Percentiles rank a stretch among this genome's conserved stretches.
Conservation (phyloP, 768 basidiomycete species). For the Agaricus subrufescens region DNA sequence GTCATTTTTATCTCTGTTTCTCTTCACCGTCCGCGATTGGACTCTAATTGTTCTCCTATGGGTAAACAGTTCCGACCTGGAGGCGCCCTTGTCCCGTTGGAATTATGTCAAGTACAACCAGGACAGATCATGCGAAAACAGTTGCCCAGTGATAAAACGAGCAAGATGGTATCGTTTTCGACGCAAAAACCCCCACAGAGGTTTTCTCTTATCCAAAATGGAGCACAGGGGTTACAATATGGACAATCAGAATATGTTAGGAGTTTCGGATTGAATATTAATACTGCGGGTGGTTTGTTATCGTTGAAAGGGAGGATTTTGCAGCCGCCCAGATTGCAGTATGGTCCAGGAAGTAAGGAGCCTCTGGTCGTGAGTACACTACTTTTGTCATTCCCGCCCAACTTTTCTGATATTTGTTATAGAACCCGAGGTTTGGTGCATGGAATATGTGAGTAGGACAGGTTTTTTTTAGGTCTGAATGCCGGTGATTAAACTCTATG, state of each 20-base stretch:
- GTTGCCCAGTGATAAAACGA: constrained; percentile 61
- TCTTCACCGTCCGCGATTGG: neutral
- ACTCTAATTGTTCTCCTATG: neutral
- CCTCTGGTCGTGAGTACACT: constrained; percentile 43
- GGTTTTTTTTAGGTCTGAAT: neutral
- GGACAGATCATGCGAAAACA: constrained; percentile 73
- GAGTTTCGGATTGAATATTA: constrained; percentile 63
- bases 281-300: constrained; percentile 41
- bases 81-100: constrained; percentile 58
- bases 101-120: constrained; percentile 53
- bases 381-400: neutral
- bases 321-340: constrained; percentile 57
- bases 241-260: constrained; percentile 70
- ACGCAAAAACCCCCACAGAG: constrained; percentile 59
- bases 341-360: constrained; percentile 52
- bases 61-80: constrained; percentile 47
- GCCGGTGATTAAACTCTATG: constrained; percentile 36
- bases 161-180: constrained; percentile 59
- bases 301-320: constrained; percentile 53
- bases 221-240: constrained; percentile 56
- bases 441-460: constrained; percentile 67
- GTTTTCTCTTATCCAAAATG: constrained; percentile 46
- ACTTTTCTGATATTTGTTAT: constrained; percentile 5
- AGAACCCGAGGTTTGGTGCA: constrained; percentile 59
- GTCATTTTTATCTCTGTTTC: neutral